Conservation (phyloP, 2,329 filamentous ascomycete genomes). For the Colletotrichum paranaense region DNA sequence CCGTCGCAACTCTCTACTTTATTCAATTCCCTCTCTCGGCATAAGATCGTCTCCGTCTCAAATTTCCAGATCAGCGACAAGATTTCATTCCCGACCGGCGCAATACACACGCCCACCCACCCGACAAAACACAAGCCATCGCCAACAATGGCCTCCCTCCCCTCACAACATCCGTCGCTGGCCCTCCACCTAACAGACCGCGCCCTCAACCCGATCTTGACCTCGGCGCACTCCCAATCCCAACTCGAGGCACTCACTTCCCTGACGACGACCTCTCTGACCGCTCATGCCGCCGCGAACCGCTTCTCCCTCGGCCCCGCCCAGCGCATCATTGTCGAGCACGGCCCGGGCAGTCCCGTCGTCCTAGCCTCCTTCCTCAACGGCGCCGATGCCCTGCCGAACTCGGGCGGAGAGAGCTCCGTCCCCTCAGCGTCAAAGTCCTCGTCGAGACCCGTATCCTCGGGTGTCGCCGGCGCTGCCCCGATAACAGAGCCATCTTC, state of each 20-base stretch:
- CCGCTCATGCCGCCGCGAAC: constrained; percentile 62
- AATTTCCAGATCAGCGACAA: neutral
- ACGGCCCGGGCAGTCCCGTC: constrained; percentile 55
- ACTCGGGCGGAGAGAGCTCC: constrained; percentile 20
- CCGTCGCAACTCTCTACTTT: neutral
- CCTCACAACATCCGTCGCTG: constrained; percentile 61
- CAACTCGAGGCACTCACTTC: constrained; percentile 62
- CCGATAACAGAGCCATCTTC: constrained; percentile 17
- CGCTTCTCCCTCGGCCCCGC: constrained; percentile 65
- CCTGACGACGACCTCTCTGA: constrained; percentile 64
- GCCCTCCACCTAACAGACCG: constrained; percentile 68
- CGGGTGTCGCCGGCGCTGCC: neutral
- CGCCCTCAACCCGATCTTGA: constrained; percentile 67
- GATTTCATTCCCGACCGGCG: neutral
- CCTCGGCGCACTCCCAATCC: constrained; percentile 57
- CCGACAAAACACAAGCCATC: neutral
- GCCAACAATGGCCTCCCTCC: constrained; percentile 53
- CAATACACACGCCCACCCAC: neutral
- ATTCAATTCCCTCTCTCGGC: neutral
- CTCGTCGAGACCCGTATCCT: constrained; percentile 13
- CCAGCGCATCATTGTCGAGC: constrained; percentile 70
- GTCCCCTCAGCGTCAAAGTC: neutral
- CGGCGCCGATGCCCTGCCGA: constrained; percentile 40
- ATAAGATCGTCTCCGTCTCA: neutral
- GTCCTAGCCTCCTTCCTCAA: constrained; percentile 60